Evolutionary conservation across 306 rosid genomes (phyloP).

Genomic region (Gastrolobium villosum): DNA sequence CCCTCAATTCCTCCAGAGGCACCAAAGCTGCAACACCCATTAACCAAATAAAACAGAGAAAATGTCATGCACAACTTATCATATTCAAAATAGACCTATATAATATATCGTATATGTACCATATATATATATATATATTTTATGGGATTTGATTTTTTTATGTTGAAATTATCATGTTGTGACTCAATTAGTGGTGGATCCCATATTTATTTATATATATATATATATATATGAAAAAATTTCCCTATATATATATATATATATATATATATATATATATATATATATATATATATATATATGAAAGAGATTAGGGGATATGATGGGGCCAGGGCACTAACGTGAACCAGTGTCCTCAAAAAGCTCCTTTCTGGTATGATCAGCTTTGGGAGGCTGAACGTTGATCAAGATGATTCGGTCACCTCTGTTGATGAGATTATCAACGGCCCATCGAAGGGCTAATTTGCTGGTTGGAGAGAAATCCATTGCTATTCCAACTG

Average conservation of each 20-base stretch:
- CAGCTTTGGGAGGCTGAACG: conserved; percentile 68
- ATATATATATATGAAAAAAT: too few species aligned
- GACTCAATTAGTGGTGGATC: too few species aligned
- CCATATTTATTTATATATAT: too few species aligned
- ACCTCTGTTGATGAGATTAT: conserved; percentile 61
- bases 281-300: not conserved
- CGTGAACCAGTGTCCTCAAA: conserved; percentile 74
- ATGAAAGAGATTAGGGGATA: not conserved
- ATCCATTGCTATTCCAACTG: conserved; percentile 79
- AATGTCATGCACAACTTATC: not conserved
- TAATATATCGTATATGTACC: not conserved
- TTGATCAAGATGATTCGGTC: conserved; percentile 72
- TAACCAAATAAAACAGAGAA: conserved; percentile 5
- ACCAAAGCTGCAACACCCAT: conserved; percentile 66
- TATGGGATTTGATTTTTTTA: too few species aligned
- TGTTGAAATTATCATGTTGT: too few species aligned
- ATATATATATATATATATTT: not conserved
- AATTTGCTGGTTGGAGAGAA: conserved; percentile 75
- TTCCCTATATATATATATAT: too few species aligned
- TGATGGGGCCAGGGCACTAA: conserved; percentile 20
- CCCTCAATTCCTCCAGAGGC: conserved; percentile 79
- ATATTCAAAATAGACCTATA: not conserved
- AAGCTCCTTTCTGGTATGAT: conserved; percentile 72
- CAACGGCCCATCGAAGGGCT: conserved; percentile 77
- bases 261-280: not conserved